A percentile compares a stretch with the other conserved stretches of the same genome.
Evolutionary conservation across 371 early-diverging fungal genomes (phyloP).

Genomic region (Paraphysoderma sedebokerense): DNA sequence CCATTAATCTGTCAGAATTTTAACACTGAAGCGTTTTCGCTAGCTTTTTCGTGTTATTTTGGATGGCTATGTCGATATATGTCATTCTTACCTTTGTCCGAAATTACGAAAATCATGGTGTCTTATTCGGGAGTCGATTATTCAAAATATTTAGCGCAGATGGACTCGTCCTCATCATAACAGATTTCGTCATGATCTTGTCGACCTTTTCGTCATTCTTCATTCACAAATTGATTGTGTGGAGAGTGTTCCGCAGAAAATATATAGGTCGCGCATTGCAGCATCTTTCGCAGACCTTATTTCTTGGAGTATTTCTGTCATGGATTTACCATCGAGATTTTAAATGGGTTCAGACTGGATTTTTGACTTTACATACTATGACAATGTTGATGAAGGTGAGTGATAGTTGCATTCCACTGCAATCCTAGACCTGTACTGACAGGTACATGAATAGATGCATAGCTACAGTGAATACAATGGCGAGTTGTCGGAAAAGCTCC

Average conservation of each 20-base stretch:
- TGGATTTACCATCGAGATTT: conserved; percentile 44
- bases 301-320: conserved; percentile 39
- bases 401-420: too few relatives aligned
- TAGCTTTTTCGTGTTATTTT: conserved; percentile 84
- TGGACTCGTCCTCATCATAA: conserved; percentile 20
- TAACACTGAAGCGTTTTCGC: too few relatives aligned
- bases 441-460: not conserved
- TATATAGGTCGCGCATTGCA: conserved; percentile 38
- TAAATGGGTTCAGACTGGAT: conserved; percentile 83
- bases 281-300: conserved; percentile 44
- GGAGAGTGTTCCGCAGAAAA: conserved; percentile 33
- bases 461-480: conserved; percentile 29
- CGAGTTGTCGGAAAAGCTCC: conserved; percentile 34
- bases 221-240: conserved; percentile 34
- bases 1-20: too few relatives aligned
- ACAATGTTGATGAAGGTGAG: conserved; percentile 90
- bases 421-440: conserved; percentile 67
- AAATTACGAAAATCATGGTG: conserved; percentile 51
- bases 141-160: conserved; percentile 11
- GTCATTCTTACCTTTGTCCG: conserved; percentile 44
- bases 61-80: conserved; percentile 70
- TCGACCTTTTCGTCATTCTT: conserved; percentile 37
- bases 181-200: conserved; percentile 45
- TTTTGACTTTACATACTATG: conserved; percentile 71
- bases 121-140: conserved; percentile 26